Conservation (phyloP, 306 rosid species). For the Begonia masoniana region DNA sequence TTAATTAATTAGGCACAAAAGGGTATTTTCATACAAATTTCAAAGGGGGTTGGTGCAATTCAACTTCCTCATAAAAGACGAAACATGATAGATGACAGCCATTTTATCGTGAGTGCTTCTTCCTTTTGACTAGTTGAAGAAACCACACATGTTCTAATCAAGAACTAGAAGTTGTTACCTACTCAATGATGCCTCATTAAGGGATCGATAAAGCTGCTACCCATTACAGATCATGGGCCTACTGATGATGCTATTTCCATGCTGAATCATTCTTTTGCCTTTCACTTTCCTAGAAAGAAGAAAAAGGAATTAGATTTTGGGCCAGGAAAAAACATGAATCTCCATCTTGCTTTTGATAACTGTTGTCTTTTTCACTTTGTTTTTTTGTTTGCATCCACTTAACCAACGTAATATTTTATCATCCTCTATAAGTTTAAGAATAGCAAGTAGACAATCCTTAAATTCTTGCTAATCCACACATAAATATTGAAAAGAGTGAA, state of each 20-base stretch:
- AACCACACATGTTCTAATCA: constrained; percentile 27
- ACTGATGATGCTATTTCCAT: background rate
- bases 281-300: constrained; percentile 12
- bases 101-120: background rate
- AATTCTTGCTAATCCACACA: no score
- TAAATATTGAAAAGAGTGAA: no score
- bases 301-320: constrained; percentile 1
- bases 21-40: no score
- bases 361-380: no score
- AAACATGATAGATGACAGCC: no score
- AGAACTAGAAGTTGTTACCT: constrained; percentile 20
- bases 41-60: no score
- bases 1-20: no score
- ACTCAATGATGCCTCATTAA: constrained; percentile 18
- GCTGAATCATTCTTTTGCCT: background rate
- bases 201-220: constrained; percentile 3
- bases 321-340: background rate
- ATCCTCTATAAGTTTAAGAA: no score
- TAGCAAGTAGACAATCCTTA: no score
- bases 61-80: no score
- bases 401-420: background rate
- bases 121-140: constrained; percentile 7
- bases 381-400: constrained; percentile 2
- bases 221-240: background rate
- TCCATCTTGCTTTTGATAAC: no score